Evolutionary conservation across 1,284 basidiomycete species (phyloP).

Genomic region (Puccinia polysora): DNA sequence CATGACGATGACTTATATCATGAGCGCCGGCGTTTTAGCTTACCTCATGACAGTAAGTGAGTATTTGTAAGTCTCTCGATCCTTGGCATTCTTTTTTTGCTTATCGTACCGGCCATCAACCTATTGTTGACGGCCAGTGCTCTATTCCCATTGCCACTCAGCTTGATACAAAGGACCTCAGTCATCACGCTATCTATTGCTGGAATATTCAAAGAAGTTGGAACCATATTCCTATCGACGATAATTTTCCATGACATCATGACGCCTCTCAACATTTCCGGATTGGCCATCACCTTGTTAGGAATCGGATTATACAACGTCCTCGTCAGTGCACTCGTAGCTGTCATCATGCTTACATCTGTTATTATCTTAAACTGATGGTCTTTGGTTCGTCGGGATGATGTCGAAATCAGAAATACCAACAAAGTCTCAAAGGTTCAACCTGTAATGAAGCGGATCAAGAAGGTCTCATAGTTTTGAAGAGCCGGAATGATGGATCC

Average conservation of each 20-base stretch:
- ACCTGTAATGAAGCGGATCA: background rate
- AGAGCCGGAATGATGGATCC: background rate
- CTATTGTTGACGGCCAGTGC: slow-evolving; percentile 19
- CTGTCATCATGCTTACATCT: background rate
- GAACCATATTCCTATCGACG: slow-evolving; percentile 84
- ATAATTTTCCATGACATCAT: slow-evolving; percentile 90
- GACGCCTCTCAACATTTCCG: slow-evolving; percentile 83
- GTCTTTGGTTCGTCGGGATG: background rate
- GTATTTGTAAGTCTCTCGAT: slow-evolving; percentile 68
- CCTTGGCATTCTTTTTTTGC: background rate
- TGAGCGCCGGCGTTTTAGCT: slow-evolving; percentile 74
- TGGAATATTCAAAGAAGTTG: slow-evolving; percentile 95
- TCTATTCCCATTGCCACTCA: slow-evolving; percentile 52
- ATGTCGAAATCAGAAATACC: slow-evolving; percentile 10
- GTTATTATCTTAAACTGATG: background rate
- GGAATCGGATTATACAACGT: slow-evolving; percentile 55
- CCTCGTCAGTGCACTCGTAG: slow-evolving; percentile 17
- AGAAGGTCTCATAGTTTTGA: slow-evolving; percentile 4
- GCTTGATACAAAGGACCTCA: slow-evolving; percentile 88
- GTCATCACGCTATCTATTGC: slow-evolving; percentile 96
- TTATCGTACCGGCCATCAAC: slow-evolving; percentile 18
- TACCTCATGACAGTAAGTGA: slow-evolving; percentile 95
- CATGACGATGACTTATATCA: slow-evolving; percentile 64
- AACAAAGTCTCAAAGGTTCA: background rate
- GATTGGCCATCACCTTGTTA: slow-evolving; percentile 76